Conservation (phyloP, 768 basidiomycete genomes). For the Phlegmacium glaucopus region DNA sequence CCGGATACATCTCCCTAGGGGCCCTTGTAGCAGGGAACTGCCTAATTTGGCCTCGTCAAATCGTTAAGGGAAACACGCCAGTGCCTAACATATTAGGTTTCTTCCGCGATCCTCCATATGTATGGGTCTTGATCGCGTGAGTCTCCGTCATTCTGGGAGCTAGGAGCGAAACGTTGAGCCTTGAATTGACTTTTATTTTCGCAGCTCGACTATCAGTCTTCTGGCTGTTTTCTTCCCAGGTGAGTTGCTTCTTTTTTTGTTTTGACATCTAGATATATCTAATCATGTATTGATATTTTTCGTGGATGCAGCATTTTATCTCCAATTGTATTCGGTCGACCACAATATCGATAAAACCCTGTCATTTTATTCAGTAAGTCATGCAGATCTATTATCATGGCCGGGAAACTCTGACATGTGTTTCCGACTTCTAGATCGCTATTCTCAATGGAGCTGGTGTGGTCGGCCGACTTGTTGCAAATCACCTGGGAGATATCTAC, state of each 20-base stretch:
- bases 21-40: slow-evolving; percentile 20
- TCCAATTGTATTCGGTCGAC: slow-evolving; percentile 45
- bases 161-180: too few relatives aligned
- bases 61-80: not conserved
- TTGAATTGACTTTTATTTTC: too few relatives aligned
- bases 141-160: too few relatives aligned
- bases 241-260: slow-evolving; percentile 18
- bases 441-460: slow-evolving; percentile 30
- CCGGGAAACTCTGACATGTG: slow-evolving; percentile 9
- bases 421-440: slow-evolving; percentile 27
- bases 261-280: too few relatives aligned
- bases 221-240: slow-evolving; percentile 29
- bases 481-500: slow-evolving; percentile 27
- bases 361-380: slow-evolving; percentile 47
- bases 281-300: not conserved
- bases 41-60: slow-evolving; percentile 18
- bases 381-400: not conserved
- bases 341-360: slow-evolving; percentile 38
- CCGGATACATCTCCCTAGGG: slow-evolving; percentile 20
- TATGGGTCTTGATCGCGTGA: slow-evolving; percentile 20
- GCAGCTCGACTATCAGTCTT: slow-evolving; percentile 4
- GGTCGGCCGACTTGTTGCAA: slow-evolving; percentile 31
- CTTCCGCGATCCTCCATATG: slow-evolving; percentile 25
- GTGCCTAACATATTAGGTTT: slow-evolving; percentile 20
- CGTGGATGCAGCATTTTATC: slow-evolving; percentile 38